Evolutionary conservation across 305 asterid genomes (phyloP), one percentile per base, ranked within the genome.

Genomic region (Andrographis paniculata): DNA sequence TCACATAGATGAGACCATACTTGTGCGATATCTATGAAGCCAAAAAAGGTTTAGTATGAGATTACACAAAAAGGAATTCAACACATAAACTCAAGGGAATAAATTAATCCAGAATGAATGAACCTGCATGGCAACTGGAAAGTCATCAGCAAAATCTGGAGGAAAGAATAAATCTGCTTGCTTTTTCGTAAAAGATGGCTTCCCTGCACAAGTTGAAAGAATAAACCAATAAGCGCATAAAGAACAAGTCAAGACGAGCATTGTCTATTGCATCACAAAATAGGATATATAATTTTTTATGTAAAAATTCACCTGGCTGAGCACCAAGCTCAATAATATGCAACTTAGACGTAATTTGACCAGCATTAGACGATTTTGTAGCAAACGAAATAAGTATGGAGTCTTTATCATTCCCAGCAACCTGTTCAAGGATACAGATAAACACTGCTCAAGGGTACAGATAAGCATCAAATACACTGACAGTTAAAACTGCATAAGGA

Each of bases 271-370:
- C 20, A 42, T 53, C 49, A 36, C 13, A 14, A 15, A 17, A 5
- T 28, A 15, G 52, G 15, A 28, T 20, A 8, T 17, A 48, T 17
- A 38, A 9, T 36, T 14, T 45, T n/a, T 28, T 15, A 55, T 55
- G 30, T 27, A 58, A 20, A 56, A 54, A 68, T 10, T 33, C 54
- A 92, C 99, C 97, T 81, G 91, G 86, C 70, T 84, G 95, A 48
- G 99, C 99, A 65, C 99, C 99, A 52, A 87, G 93, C 84, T 92
- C 99, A 58, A 92, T 92, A 58, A 87, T 71, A 66, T 84, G 99
- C 84, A 92, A 76, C 71, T 87, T 92, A 8, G 97, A 92, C 61
- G 77, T 68, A 42, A 72, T 50, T 62, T 85, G 96, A 41, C 96
- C 98, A 42, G 95, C 83, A 67, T 82, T 85, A 22, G 82, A 76